These are phyloP conservation scores for Pascua sp. DNA, from an alignment of 1,284 basidiomycete species.

Conservation along the genomic window DNA sequence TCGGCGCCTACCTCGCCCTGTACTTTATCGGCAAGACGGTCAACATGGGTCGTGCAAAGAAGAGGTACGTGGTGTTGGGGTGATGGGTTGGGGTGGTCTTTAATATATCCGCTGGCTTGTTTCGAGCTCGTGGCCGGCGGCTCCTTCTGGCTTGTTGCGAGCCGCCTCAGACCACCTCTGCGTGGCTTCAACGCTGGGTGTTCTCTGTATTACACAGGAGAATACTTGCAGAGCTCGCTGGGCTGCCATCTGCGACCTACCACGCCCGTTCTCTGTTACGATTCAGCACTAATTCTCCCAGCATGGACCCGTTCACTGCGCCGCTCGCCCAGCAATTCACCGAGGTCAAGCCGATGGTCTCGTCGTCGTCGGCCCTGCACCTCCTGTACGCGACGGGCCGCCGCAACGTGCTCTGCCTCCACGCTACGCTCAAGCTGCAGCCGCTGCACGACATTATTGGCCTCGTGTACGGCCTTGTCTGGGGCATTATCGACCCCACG, in stretches of 20 bases:
- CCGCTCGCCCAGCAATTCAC: constrained; percentile 34
- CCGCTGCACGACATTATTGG: constrained; percentile 74
- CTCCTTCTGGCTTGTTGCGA: not conserved
- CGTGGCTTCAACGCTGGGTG: too few species aligned
- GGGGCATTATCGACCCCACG: constrained; percentile 68
- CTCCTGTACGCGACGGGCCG: constrained; percentile 82
- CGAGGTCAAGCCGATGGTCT: constrained; percentile 25
- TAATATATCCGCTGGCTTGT: not conserved
- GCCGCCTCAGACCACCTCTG: too few species aligned
- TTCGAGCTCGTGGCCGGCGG: too few species aligned
- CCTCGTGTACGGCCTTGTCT: constrained; percentile 58
- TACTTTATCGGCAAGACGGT: constrained; percentile 40
- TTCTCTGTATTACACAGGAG: too few species aligned
- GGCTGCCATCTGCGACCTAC: too few species aligned
- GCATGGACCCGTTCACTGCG: constrained; percentile 23
- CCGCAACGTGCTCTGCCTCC: constrained; percentile 67
- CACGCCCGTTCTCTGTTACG: too few species aligned
- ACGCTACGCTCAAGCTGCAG: constrained; percentile 69
- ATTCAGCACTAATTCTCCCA: constrained; percentile 6
- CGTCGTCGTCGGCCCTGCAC: constrained; percentile 51
- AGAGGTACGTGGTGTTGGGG: constrained; percentile 38
- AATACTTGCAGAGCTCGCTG: too few species aligned
- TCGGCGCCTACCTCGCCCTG: constrained; percentile 49
- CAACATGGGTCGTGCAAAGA: constrained; percentile 36
- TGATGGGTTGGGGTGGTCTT: not conserved